These are phyloP conservation scores for Schwanniomyces sp. DNA, from an alignment of 805 yeast genomes.

Conservation along the genomic window DNA sequence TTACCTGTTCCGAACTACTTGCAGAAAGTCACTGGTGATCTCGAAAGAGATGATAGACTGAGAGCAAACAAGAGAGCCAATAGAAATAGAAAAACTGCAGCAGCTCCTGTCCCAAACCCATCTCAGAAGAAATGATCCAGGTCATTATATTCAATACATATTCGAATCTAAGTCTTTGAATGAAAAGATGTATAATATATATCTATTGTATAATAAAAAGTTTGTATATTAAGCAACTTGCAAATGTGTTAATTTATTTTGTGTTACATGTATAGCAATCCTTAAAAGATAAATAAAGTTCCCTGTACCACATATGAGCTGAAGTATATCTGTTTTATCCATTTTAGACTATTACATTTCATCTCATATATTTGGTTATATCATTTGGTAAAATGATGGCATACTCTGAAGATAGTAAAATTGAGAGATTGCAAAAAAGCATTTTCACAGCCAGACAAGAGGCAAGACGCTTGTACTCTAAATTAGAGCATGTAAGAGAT, in stretches of 20 bases:
- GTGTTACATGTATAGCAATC: conserved; percentile 3
- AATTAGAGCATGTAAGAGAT: conserved; percentile 44
- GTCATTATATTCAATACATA: background rate
- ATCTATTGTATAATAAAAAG: background rate
- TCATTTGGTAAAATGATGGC: background rate
- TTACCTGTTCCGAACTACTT: conserved; percentile 79
- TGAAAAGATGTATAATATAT: background rate
- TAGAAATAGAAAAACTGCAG: conserved; percentile 33
- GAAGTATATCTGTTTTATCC: background rate
- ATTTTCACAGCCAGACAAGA: conserved; percentile 40
- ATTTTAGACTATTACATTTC: background rate
- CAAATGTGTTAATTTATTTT: conserved; percentile 8
- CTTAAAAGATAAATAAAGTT: background rate
- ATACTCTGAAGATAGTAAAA: background rate
- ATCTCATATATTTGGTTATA: background rate
- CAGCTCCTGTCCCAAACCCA: conserved; percentile 37
- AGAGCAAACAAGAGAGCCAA: conserved; percentile 27
- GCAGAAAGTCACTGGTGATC: conserved; percentile 83
- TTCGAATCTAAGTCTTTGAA: background rate
- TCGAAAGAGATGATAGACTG: conserved; percentile 54
- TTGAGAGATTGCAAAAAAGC: conserved; percentile 6
- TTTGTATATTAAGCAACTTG: background rate
- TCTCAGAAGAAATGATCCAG: conserved; percentile 4
- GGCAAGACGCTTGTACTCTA: conserved; percentile 48
- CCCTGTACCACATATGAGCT: background rate